Percentiles rank a stretch among this genome's conserved stretches.
Evolutionary conservation across 768 basidiomycete species (phyloP).

Genomic region (Cubamyces sp.): DNA sequence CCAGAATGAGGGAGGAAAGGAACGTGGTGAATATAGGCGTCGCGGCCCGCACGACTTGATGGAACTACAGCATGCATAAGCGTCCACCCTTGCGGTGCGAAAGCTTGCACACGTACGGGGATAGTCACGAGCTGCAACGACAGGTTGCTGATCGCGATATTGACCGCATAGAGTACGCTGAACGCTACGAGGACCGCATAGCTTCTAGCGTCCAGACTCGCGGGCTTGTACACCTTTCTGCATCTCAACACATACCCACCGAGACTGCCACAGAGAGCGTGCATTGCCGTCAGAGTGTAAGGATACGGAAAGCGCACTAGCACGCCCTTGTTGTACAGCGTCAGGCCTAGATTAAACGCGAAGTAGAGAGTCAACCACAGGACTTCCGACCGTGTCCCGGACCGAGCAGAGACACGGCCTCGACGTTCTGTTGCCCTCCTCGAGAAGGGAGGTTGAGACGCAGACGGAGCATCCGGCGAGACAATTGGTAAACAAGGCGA

Average conservation of each 20-base stretch:
- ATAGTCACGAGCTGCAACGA: slow-evolving; percentile 88
- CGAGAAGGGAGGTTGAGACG: slow-evolving; percentile 1
- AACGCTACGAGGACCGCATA: slow-evolving; percentile 74
- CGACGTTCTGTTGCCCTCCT: not conserved
- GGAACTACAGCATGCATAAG: slow-evolving; percentile 62
- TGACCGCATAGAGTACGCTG: slow-evolving; percentile 89
- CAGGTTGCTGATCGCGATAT: slow-evolving; percentile 93
- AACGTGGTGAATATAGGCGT: slow-evolving; percentile 92
- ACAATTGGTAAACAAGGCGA: slow-evolving; percentile 27
- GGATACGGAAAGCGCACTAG: slow-evolving; percentile 94
- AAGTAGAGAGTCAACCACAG: slow-evolving; percentile 87
- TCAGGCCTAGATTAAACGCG: slow-evolving; percentile 86
- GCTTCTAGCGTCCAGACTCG: slow-evolving; percentile 53
- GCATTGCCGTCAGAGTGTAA: slow-evolving; percentile 91
- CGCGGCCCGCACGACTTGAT: slow-evolving; percentile 93
- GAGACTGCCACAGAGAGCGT: slow-evolving; percentile 82
- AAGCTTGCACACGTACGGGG: slow-evolving; percentile 58
- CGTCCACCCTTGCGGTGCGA: not conserved
- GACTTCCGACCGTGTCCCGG: slow-evolving; percentile 29
- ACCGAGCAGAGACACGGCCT: not conserved
- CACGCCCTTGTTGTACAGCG: slow-evolving; percentile 93
- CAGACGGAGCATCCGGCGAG: slow-evolving; percentile 24
- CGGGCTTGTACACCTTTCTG: slow-evolving; percentile 59
- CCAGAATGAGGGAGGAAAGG: slow-evolving; percentile 72
- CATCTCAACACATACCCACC: slow-evolving; percentile 75